phyloP scores from a whole-genome alignment of 2,329 filamentous ascomycete genomes.

The Alternaria solani region DNA sequence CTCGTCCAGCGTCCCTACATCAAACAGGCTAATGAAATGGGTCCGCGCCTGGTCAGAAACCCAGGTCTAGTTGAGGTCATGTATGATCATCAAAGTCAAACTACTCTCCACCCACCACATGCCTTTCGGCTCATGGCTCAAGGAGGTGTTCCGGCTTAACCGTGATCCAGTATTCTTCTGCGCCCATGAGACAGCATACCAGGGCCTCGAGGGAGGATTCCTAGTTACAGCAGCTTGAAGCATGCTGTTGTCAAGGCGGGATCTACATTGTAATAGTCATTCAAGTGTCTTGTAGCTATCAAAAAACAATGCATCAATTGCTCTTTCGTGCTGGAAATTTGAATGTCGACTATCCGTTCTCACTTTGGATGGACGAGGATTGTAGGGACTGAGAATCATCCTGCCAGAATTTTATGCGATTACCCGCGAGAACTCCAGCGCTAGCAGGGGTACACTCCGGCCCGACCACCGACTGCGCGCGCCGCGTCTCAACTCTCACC shows the following conservation, averaged over 20 bases:
- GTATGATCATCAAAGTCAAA: conserved; percentile 96
- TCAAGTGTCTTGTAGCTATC: conserved; percentile 6
- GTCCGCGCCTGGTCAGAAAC: neutral
- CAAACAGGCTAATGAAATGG: neutral
- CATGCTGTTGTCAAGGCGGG: conserved; percentile 63
- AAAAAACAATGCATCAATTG: conserved; percentile 25
- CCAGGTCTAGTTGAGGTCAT: conserved; percentile 51
- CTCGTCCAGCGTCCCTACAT: neutral
- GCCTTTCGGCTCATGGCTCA: conserved; percentile 82
- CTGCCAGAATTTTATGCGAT: conserved; percentile 26
- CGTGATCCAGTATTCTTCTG: conserved; percentile 77
- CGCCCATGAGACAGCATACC: conserved; percentile 83
- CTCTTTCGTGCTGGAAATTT: neutral
- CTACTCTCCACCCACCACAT: conserved; percentile 82
- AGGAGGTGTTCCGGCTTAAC: conserved; percentile 99
- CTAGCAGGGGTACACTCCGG: conserved; percentile 34
- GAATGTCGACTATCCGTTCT: neutral
- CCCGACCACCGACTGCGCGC: conserved; percentile 17
- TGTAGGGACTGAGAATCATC: conserved; percentile 3
- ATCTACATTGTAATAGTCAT: conserved; percentile 20
- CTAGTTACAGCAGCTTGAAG: conserved; percentile 65
- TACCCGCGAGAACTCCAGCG: conserved; percentile 24
- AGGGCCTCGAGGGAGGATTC: conserved; percentile 72
- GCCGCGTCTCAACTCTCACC: conserved; percentile 26
- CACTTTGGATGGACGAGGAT: neutral